phyloP scores from a whole-genome alignment of 108 stramenopile species.

The Discostella pseudostelligera region DNA sequence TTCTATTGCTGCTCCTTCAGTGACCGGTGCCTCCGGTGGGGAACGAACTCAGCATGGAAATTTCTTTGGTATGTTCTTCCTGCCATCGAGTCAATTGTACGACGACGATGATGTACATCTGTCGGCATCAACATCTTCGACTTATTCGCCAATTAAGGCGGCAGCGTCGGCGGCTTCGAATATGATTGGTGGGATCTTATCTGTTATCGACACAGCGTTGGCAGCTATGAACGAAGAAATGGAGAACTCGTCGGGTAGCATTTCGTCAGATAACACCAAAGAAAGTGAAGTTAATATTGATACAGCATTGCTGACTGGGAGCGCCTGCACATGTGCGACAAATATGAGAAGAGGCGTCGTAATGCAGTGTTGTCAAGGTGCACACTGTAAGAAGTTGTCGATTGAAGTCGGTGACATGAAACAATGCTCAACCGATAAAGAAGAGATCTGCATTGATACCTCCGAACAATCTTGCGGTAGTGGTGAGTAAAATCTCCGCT shows the following conservation, averaged over 20 bases:
- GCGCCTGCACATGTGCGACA: not conserved
- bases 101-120: constrained; percentile 1
- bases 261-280: not conserved
- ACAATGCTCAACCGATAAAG: not conserved
- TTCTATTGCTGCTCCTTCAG: not conserved
- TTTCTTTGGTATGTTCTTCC: constrained; percentile 7
- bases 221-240: constrained; percentile 33
- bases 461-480: not conserved
- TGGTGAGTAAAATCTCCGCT: not conserved
- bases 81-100: constrained; percentile 1
- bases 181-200: constrained; percentile 23
- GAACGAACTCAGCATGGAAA: constrained; percentile 2
- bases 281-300: constrained; percentile 1
- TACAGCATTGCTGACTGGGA: not conserved
- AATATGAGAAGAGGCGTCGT: not conserved
- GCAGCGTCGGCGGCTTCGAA: constrained; percentile 19
- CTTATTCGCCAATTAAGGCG: constrained; percentile 7
- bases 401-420: not conserved
- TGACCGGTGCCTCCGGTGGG: no score
- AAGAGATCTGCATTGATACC: not conserved
- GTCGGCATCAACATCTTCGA: not conserved
- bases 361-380: not conserved
- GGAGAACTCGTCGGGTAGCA: constrained; percentile 1
- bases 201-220: constrained; percentile 24
- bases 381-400: not conserved